These are phyloP conservation scores for Globisporangium radiosum DNA, from an alignment of 352 stramenopile species.

Conservation along the genomic window DNA sequence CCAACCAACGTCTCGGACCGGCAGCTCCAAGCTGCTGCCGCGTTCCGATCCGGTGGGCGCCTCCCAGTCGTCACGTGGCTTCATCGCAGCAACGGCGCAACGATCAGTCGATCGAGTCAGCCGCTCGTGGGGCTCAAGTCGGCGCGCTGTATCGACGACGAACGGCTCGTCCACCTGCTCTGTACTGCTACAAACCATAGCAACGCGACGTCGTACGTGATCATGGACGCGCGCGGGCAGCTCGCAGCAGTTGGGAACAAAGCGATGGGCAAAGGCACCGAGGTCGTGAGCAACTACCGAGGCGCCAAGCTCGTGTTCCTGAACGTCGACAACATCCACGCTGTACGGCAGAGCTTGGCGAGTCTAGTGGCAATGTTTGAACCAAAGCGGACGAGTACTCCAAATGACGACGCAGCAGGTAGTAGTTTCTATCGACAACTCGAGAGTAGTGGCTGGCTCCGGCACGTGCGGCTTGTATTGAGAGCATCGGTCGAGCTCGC, in stretches of 20 bases:
- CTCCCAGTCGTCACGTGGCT: slow-evolving; percentile 76
- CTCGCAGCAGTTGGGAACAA: slow-evolving; percentile 83
- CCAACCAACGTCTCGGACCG: slow-evolving; percentile 89
- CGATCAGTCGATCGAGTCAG: slow-evolving; percentile 78
- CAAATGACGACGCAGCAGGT: slow-evolving; percentile 59
- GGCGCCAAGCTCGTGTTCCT: slow-evolving; percentile 93
- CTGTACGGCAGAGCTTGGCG: slow-evolving; percentile 91
- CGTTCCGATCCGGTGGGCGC: slow-evolving; percentile 64
- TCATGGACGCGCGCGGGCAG: slow-evolving; percentile 81
- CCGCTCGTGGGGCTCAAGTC: slow-evolving; percentile 78
- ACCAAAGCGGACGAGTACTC: slow-evolving; percentile 27
- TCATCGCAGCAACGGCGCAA: slow-evolving; percentile 62
- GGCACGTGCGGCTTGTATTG: slow-evolving; percentile 91
- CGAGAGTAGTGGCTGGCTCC: slow-evolving; percentile 94
- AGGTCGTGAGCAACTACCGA: slow-evolving; percentile 94
- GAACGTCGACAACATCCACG: slow-evolving; percentile 99
- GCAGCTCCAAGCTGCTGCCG: slow-evolving; percentile 64
- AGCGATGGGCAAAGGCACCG: slow-evolving; percentile 92
- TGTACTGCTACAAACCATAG: slow-evolving; percentile 23
- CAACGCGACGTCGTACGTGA: slow-evolving; percentile 56
- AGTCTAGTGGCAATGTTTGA: slow-evolving; percentile 80
- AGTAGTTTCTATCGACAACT: slow-evolving; percentile 83
- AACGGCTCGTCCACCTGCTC: slow-evolving; percentile 61
- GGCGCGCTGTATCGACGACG: slow-evolving; percentile 65
- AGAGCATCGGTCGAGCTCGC: slow-evolving; percentile 91